Base-by-base conservation (phyloP, 1,139 yeast genomes). In the Scheffersomyces segobiensis region DNA sequence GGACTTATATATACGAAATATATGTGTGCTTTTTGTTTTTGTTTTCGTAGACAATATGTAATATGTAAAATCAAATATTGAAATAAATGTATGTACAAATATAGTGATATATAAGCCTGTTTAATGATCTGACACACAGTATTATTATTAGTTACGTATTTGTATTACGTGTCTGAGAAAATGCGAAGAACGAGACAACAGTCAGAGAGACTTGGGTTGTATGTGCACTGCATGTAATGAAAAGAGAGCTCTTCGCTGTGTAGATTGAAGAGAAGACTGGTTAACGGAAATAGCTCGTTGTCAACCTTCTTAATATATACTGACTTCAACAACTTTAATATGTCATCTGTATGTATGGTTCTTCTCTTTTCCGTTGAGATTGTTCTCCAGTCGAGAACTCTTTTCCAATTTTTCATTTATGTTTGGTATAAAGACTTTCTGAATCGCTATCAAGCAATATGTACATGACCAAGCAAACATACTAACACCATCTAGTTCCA, bases 401-500 rank as follows among this genome's bases (percentile, higher is more conserved):
- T 32, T 32, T 32, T 6, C 32, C 42, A 12, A 14, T 32, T 32
- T 12, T 32, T 12, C 42, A 32, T 8, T 12, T 14, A 6, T 24
- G 32, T 24, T 24, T 24, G 8, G 32, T 24, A 17, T 12, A 12
- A 32, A 12, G 42, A 32, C 17, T 32, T 32, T 17, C 3, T 32
- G 42, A 24, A 24, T 24, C 32, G 42, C 17, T 17, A 3, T 4
- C 5, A 32, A 32, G 42, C 42, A 12, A 14, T 12, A 32, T 32
- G 42, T 14, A 32, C 42, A 10, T 12, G 17, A 32, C 42, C n/a
- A n/a, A 3, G 42, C 42, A 32, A 32, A 12, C 49, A 24, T 14
- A 60, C 62, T 59, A 62, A 59, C 64, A 12, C 3, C 42, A 10
- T 20, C 22, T 61, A 83, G 89, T 85, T 89, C 64, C 87, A 87